Evolutionary conservation across 169 alveolate genomes (phyloP), one percentile per base, ranked within the genome.

Genomic region (Plasmodium gaboni): DNA sequence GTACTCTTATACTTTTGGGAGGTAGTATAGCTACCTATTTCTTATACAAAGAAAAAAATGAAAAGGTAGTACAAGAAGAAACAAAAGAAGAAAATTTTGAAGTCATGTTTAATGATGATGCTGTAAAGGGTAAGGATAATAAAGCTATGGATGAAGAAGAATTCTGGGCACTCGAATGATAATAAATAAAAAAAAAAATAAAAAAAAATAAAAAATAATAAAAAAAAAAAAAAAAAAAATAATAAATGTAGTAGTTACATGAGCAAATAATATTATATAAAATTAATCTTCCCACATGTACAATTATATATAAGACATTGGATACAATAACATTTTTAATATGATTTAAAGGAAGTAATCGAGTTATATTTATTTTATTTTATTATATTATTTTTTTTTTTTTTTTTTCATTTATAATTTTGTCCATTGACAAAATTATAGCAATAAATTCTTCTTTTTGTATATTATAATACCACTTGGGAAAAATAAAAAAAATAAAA

Each of bases 131-230:
- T n/a, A 46, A 38, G 22, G 74, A 46, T 2, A 76, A 9, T 13
- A 76, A 64, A 57, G 38, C 74, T 10, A 24, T 64, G 9, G 50
- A 76, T 55, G 89, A 76, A 68, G 89, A 76, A 13, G 89, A 76
- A 57, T 76, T 76, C 17, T 76, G 89, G 89, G 89, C 78, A 24
- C 32, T 50, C 26, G 89, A 69, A 12, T 71, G 32, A 44, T 28
- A 2, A n/a, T 60, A 3, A 53, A 53, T 3, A 53, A 10, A n/a
- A 3, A 53, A 53, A 53, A 53, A 1, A n/a, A 6, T 32, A 9
- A 32, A n/a, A n/a, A 6, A 64, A 9, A 64, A n/a, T 28, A 64
- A 15, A 64, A 24, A 12, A 28, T 6, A 4, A 10, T 10, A 63
- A 26, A 26, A 63, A 22, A 63, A 17, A 1, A 24, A 24, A 64